These are phyloP conservation scores for Trichosporon sp. DNA, from an alignment of 1,284 basidiomycete species.

Conservation along the genomic window DNA sequence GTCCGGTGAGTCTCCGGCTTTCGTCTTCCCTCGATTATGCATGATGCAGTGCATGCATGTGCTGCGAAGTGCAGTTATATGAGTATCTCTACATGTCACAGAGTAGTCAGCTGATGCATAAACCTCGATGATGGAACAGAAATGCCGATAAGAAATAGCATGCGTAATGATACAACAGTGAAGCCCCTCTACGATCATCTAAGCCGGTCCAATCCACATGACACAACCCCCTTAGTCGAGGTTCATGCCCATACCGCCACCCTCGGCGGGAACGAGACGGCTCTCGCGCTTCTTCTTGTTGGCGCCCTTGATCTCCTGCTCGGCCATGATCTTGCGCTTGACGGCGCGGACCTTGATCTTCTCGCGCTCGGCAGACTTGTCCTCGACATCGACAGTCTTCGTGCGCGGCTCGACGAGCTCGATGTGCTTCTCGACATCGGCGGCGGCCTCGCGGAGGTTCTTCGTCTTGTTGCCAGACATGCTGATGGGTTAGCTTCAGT, in stretches of 20 bases:
- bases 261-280: constrained; percentile 57
- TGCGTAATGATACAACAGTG: constrained; percentile 2
- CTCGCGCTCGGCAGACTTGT: constrained; percentile 54
- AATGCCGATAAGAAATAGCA: background rate
- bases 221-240: constrained; percentile 37
- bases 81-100: too few relatives aligned
- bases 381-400: constrained; percentile 43
- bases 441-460: constrained; percentile 47
- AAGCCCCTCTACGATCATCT: background rate
- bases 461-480: constrained; percentile 62
- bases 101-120: background rate
- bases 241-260: constrained; percentile 50
- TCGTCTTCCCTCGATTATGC: background rate
- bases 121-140: background rate
- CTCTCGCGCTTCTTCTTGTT: constrained; percentile 58
- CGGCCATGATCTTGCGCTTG: constrained; percentile 50
- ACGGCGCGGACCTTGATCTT: constrained; percentile 73
- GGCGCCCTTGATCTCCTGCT: constrained; percentile 30
- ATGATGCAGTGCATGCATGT: background rate
- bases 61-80: background rate
- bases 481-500: constrained; percentile 47
- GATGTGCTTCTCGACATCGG: constrained; percentile 55
- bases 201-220: background rate
- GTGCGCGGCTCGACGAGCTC: constrained; percentile 65
- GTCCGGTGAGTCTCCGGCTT: background rate